Conservation (phyloP, 306 rosid genomes). For the Sesbania bispinosa region DNA sequence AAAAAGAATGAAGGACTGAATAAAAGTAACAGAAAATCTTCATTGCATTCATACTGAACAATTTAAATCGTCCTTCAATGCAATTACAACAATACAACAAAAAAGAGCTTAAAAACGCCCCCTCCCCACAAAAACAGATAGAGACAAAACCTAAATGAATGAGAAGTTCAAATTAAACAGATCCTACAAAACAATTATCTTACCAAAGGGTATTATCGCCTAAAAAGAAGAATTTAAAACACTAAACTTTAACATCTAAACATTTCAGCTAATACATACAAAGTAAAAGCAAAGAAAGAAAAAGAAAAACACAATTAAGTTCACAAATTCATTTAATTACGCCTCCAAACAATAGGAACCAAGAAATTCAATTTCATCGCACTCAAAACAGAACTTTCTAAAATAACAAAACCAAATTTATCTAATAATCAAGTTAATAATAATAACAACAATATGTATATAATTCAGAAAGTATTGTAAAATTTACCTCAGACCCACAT, state of each 20-base stretch:
- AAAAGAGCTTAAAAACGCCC: not conserved
- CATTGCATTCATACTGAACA: not conserved
- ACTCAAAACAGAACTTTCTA: slow-evolving; percentile 7
- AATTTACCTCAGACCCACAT: slow-evolving; percentile 84
- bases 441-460: not conserved
- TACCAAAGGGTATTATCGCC: not conserved
- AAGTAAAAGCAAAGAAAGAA: not conserved
- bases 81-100: slow-evolving; percentile 5
- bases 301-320: not conserved
- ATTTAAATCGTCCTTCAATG: not conserved
- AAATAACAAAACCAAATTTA: slow-evolving; percentile 31
- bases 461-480: slow-evolving; percentile 14
- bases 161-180: slow-evolving; percentile 37
- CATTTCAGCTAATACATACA: slow-evolving; percentile 6
- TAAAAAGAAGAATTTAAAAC: slow-evolving; percentile 16
- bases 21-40: slow-evolving; percentile 24
- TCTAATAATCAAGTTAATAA: slow-evolving; percentile 31
- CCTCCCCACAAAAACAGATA: not conserved
- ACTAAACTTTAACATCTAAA: slow-evolving; percentile 20
- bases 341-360: slow-evolving; percentile 9
- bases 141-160: not conserved
- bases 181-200: slow-evolving; percentile 42
- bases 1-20: slow-evolving; percentile 5
- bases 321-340: slow-evolving; percentile 25
- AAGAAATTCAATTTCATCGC: slow-evolving; percentile 21